phyloP scores from a whole-genome alignment of 148 eudicot species.

The Camellia granthamiana region DNA sequence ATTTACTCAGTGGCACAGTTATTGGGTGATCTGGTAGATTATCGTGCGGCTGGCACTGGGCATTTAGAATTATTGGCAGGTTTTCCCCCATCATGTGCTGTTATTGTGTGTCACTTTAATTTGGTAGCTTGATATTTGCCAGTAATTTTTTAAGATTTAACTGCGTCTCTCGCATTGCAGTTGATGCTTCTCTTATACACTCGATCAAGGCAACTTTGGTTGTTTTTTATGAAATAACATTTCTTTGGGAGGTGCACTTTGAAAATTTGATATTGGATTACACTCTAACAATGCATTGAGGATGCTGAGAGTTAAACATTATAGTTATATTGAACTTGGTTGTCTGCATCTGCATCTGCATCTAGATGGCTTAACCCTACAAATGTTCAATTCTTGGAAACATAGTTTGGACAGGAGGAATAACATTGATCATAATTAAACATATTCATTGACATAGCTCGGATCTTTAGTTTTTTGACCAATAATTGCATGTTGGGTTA shows the following conservation, averaged over 20 bases:
- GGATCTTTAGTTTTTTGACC: background rate
- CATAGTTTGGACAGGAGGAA: background rate
- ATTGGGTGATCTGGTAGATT: constrained; percentile 74
- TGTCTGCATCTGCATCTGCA: background rate
- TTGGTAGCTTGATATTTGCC: background rate
- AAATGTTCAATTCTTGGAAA: background rate
- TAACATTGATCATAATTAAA: background rate
- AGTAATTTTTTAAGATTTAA: background rate
- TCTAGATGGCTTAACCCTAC: background rate
- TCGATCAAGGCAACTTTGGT: constrained; percentile 1
- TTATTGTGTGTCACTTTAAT: background rate
- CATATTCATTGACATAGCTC: background rate
- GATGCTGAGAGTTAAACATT: background rate
- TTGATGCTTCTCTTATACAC: background rate
- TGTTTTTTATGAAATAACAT: background rate
- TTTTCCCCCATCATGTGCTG: constrained; percentile 17
- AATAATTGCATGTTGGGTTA: background rate
- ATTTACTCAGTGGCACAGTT: constrained; percentile 71
- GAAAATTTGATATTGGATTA: background rate
- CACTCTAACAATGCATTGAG: background rate
- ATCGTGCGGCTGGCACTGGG: constrained; percentile 77
- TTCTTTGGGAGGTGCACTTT: background rate
- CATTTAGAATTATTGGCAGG: constrained; percentile 86
- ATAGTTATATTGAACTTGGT: background rate
- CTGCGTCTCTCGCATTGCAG: background rate